Percentiles rank a stretch among this genome's conserved stretches.
phyloP scores from a whole-genome alignment of 441 rosid genomes.

The Corymbia calophylla region DNA sequence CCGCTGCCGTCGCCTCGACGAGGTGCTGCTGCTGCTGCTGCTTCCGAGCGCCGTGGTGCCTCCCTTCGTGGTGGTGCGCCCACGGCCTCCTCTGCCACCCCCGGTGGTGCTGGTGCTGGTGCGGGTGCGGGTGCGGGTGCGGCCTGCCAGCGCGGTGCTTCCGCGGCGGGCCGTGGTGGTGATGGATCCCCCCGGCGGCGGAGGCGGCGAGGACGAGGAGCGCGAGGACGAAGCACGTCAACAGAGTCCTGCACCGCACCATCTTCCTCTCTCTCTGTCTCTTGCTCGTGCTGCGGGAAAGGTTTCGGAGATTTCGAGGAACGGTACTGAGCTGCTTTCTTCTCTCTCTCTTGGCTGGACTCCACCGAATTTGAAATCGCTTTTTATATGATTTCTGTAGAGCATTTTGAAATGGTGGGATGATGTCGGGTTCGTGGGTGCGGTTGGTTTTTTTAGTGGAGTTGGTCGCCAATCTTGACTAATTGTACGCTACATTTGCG shows the following conservation, averaged over 20 bases:
- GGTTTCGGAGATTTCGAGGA: not conserved
- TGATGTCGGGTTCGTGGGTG: not conserved
- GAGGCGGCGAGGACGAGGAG: not conserved
- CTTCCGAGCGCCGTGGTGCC: slow-evolving; percentile 28
- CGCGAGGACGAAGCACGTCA: not conserved
- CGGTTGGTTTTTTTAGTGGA: not conserved
- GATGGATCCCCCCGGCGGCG: not conserved
- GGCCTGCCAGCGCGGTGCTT: not conserved
- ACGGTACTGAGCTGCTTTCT: not conserved
- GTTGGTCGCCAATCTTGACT: not conserved
- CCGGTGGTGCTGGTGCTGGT: not conserved
- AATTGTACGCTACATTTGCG: not conserved
- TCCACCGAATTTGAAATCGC: not conserved
- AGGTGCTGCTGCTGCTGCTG: not conserved
- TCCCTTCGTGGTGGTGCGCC: slow-evolving; percentile 27
- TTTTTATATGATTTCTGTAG: not conserved
- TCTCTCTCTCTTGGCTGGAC: not conserved
- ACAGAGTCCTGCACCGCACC: not conserved
- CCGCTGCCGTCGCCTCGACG: not conserved
- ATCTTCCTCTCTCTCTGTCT: not conserved
- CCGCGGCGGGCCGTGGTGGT: not conserved
- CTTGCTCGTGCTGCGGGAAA: rapidly evolving
- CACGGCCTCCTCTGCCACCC: slow-evolving; percentile 10
- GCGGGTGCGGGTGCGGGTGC: not conserved
- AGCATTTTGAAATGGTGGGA: not conserved